These are phyloP conservation scores for Hypoxylon cercidicola DNA, from an alignment of 495 filamentous ascomycete genomes.

Conservation along the genomic window DNA sequence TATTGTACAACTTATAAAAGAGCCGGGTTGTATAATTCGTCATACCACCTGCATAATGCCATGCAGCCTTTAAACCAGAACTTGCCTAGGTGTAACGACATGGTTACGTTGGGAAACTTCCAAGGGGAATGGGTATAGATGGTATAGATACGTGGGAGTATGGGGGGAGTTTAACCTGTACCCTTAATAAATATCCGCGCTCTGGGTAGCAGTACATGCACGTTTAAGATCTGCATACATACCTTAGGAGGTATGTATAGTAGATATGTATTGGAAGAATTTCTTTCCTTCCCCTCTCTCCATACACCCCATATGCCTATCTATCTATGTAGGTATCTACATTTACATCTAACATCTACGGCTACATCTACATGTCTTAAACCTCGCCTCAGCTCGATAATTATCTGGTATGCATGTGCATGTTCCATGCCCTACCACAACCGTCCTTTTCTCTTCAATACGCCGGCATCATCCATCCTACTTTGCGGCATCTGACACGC, in stretches of 20 bases:
- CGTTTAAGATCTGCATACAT: not conserved
- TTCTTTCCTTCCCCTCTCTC: constrained; percentile 5
- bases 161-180: constrained; percentile 1
- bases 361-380: constrained; percentile 1
- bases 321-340: too few relatives aligned
- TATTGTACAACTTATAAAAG: constrained; percentile 7
- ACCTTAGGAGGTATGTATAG: too few relatives aligned
- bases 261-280: too few relatives aligned
- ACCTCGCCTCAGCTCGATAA: constrained; percentile 19
- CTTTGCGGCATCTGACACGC: constrained; percentile 8
- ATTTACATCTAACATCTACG: constrained; percentile 1
- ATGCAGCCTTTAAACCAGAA: constrained; percentile 35
- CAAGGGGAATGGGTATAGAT: constrained; percentile 17
- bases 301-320: not conserved
- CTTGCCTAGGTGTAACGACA: constrained; percentile 21
- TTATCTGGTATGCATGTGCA: constrained; percentile 20
- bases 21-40: constrained; percentile 40
- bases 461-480: constrained; percentile 1
- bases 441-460: constrained; percentile 17
- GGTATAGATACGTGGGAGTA: constrained; percentile 12
- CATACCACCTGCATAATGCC: constrained; percentile 42
- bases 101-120: constrained; percentile 17
- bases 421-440: constrained; percentile 11
- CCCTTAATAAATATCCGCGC: constrained; percentile 22
- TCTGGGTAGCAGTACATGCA: constrained; percentile 3